phyloP scores from a whole-genome alignment of 108 stramenopile genomes.

The Fragilaria crotonensis region DNA sequence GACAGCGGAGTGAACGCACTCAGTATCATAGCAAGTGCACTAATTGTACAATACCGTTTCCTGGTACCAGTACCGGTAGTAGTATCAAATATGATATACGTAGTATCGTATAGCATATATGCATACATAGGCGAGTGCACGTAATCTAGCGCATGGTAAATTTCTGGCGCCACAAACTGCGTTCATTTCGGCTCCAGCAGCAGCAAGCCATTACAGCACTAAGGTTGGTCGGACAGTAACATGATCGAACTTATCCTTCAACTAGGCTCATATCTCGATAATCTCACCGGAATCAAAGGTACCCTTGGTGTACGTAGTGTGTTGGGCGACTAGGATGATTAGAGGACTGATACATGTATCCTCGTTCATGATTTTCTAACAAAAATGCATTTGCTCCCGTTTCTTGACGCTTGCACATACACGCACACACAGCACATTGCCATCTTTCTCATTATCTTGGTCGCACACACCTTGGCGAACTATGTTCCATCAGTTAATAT shows the following conservation, averaged over 20 bases:
- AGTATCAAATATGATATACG: no score
- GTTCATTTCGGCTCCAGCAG: no score
- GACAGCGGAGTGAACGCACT: no score
- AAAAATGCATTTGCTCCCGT: not conserved
- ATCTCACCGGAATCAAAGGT: conserved; percentile 27
- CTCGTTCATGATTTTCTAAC: not conserved
- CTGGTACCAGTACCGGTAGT: no score
- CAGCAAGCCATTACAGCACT: no score
- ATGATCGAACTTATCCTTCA: conserved; percentile 10
- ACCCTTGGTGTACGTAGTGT: conserved; percentile 29
- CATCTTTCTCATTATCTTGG: conserved; percentile 18
- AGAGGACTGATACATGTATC: not conserved
- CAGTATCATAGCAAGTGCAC: no score
- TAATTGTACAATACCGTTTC: no score
- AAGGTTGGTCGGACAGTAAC: no score
- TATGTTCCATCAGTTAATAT: not conserved
- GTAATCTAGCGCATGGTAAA: no score
- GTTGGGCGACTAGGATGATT: not conserved
- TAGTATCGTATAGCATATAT: no score
- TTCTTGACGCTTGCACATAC: not conserved
- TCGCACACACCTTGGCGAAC: conserved; percentile 29
- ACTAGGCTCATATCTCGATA: conserved; percentile 20
- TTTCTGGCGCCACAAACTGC: no score
- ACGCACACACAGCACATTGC: conserved; percentile 24
- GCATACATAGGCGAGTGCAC: no score